A percentile compares a stretch with the other conserved stretches of the same genome.
phyloP scores from a whole-genome alignment of 108 stramenopile species.

The Mayamaea pseudoterrestris region DNA sequence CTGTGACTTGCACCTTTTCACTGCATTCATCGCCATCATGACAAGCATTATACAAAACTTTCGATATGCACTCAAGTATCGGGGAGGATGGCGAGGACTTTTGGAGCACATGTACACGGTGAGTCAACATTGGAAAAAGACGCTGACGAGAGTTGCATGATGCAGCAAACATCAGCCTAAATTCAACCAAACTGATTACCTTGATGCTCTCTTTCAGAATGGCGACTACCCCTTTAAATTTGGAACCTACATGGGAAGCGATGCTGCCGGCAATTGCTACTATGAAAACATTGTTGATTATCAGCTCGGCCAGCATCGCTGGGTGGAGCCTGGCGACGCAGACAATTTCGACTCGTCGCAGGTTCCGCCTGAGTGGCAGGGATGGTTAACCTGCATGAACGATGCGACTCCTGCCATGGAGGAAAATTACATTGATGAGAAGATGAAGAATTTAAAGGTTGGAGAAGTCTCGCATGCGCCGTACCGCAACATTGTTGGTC shows the following conservation, averaged over 20 bases:
- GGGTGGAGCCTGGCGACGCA: conserved; percentile 79
- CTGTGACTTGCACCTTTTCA: neutral
- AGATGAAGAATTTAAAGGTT: conserved; percentile 23
- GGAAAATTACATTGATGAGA: conserved; percentile 26
- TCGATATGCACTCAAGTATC: conserved; percentile 58
- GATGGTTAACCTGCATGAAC: conserved; percentile 88
- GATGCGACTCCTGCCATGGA: conserved; percentile 66
- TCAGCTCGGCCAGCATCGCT: conserved; percentile 90
- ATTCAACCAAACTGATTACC: too few relatives aligned
- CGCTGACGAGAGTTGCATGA: too few relatives aligned
- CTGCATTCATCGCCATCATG: conserved; percentile 57
- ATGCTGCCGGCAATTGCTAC: conserved; percentile 88
- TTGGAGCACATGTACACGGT: conserved; percentile 87
- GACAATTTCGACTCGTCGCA: conserved; percentile 89
- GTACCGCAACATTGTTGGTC: conserved; percentile 55
- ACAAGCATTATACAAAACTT: conserved; percentile 50
- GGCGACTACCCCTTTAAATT: conserved; percentile 93
- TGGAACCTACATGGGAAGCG: conserved; percentile 89
- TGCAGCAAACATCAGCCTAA: too few relatives aligned
- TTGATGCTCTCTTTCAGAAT: conserved; percentile 36
- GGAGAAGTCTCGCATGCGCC: conserved; percentile 63
- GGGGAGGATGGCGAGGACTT: conserved; percentile 86
- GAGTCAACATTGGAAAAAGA: too few relatives aligned
- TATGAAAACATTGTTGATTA: conserved; percentile 92
- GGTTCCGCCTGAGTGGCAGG: conserved; percentile 90